Base-by-base conservation (phyloP, 1,139 yeast species). In the Zygoascus hellenicus region DNA sequence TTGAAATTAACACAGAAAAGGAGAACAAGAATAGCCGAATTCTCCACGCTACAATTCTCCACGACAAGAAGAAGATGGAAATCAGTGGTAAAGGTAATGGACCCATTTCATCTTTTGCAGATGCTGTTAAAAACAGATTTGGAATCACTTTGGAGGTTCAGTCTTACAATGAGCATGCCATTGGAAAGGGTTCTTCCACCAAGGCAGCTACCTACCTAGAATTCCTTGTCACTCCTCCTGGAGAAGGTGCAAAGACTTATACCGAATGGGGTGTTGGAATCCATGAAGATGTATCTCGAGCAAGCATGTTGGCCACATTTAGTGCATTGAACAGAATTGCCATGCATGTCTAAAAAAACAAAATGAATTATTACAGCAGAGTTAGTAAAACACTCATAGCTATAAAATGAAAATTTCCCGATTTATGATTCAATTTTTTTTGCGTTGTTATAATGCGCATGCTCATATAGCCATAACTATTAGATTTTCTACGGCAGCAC, bases 231-330 rank as follows among this genome's bases (percentile, higher is more conserved):
- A 75, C 77, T 61, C 56, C 61, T 15, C 54, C 57, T 42, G 54
- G 58, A 42, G 48, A 48, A 10, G 44, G 48, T 31, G 74, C 74
- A 46, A 74, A 75, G 53, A 71, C 73, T 45, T 68, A 71, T 37
- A 67, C 71, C 28, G 77, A 80, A 63, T 90, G 97, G 97, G 97
- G 98, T 68, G 89, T 88, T 48, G 97, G 97, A 61, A 81, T 90
- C 51, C 81, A 89, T 63, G 88, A 84, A 65, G 97, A 92, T 74
- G 96, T 89, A 38, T 83, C 95, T 30, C 88, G 83, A 61, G 95
- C 97, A 40, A 83, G 95, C 13, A 79, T 87, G 69, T 77, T 80
- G 58, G 86, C 97, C 14, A 75, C 90, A 49, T 68, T 89, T 39
- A 81, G 95, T 38, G 80, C 87, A 47, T 72, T 88, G 53, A 89